phyloP scores from a whole-genome alignment of 768 basidiomycete species.

The Suillus fuscotomentosus region DNA sequence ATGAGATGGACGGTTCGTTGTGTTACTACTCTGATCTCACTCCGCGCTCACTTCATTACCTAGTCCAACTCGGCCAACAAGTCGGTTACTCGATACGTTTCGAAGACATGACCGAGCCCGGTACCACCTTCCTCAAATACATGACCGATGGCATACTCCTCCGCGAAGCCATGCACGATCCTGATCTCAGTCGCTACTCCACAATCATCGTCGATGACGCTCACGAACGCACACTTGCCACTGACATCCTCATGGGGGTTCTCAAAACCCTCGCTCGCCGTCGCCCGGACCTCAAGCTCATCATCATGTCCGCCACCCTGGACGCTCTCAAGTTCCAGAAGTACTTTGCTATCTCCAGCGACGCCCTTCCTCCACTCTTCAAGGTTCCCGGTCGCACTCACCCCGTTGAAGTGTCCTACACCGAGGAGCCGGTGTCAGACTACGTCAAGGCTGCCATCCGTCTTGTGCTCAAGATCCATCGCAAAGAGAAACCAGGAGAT shows the following conservation, averaged over 20 bases:
- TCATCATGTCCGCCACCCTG: slow-evolving; percentile 97
- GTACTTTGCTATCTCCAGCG: slow-evolving; percentile 66
- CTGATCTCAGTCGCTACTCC: slow-evolving; percentile 83
- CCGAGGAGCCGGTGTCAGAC: slow-evolving; percentile 89
- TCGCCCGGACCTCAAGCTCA: slow-evolving; percentile 90
- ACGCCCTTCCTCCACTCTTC: slow-evolving; percentile 67
- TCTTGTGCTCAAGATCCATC: slow-evolving; percentile 95
- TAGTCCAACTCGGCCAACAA: slow-evolving; percentile 89
- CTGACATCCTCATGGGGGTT: slow-evolving; percentile 98
- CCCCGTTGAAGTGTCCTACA: slow-evolving; percentile 95
- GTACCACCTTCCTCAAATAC: slow-evolving; percentile 94
- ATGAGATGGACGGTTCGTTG: slow-evolving; percentile 94
- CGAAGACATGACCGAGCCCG: slow-evolving; percentile 83
- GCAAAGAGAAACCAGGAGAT: slow-evolving; percentile 92
- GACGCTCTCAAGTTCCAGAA: slow-evolving; percentile 96
- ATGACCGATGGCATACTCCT: slow-evolving; percentile 99
- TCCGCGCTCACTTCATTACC: slow-evolving; percentile 4
- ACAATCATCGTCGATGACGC: slow-evolving; percentile 99
- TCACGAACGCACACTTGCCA: slow-evolving; percentile 96
- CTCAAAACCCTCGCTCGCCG: slow-evolving; percentile 81
- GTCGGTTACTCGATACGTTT: slow-evolving; percentile 99
- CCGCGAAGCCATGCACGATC: slow-evolving; percentile 98
- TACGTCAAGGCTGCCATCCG: slow-evolving; percentile 97
- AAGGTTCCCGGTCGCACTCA: slow-evolving; percentile 93
- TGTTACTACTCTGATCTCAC: not conserved